Evolutionary conservation across 805 yeast genomes (phyloP).

Genomic region (Cyberlindnera nakhonratchasimensis): DNA sequence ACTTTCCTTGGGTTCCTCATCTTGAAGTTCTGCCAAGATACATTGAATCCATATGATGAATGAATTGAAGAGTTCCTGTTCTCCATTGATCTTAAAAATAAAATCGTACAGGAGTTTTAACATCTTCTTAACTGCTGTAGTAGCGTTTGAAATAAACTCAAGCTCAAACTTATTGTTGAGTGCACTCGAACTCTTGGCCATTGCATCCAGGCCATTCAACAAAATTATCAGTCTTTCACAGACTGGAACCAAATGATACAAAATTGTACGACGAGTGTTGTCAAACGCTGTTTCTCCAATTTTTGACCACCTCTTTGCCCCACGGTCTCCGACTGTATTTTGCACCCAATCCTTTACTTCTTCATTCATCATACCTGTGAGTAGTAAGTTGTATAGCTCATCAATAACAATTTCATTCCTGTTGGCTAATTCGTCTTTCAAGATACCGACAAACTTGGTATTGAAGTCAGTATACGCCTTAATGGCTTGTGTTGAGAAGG

Average conservation of each 20-base stretch:
- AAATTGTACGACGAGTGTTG: conserved; percentile 42
- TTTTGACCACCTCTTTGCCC: conserved; percentile 51
- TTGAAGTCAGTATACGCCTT: conserved; percentile 38
- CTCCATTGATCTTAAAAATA: conserved; percentile 42
- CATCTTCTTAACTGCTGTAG: conserved; percentile 19
- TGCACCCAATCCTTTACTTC: conserved; percentile 55
- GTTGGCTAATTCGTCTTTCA: conserved; percentile 33
- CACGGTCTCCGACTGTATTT: conserved; percentile 65
- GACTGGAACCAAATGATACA: conserved; percentile 50
- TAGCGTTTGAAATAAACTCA: conserved; percentile 10
- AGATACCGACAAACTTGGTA: conserved; percentile 32
- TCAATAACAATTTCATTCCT: conserved; percentile 32
- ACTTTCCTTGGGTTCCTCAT: conserved; percentile 21
- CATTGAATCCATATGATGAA: conserved; percentile 41
- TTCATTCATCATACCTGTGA: conserved; percentile 53
- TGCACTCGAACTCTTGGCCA: conserved; percentile 31
- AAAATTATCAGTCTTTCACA: conserved; percentile 51
- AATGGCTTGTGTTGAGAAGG: conserved; percentile 29
- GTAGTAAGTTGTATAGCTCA: conserved; percentile 43
- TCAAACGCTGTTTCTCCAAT: conserved; percentile 51
- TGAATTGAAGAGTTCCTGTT: conserved; percentile 41
- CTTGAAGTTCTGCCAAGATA: conserved; percentile 28
- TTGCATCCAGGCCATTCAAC: conserved; percentile 40
- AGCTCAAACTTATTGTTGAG: conserved; percentile 6
- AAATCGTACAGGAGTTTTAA: conserved; percentile 33